Conservation (phyloP, 2,329 filamentous ascomycete genomes). For the Colletotrichum sp. region DNA sequence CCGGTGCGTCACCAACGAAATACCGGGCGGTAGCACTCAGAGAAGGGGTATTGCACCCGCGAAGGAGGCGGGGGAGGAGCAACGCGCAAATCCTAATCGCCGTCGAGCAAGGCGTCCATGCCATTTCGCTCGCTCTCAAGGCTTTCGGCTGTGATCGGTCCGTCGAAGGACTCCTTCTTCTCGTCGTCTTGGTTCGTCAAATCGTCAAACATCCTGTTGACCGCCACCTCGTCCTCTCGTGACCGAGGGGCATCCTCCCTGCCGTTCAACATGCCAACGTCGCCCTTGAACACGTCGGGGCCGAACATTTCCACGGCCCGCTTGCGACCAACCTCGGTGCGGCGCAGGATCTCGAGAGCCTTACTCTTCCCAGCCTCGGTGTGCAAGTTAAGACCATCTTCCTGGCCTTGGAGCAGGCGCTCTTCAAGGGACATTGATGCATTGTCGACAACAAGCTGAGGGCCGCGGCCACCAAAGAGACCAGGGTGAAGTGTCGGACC, state of each 20-base stretch:
- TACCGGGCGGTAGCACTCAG: neutral
- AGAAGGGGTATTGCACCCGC: neutral
- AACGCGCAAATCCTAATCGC: conserved; percentile 35
- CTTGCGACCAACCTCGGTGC: conserved; percentile 55
- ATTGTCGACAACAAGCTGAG: conserved; percentile 45
- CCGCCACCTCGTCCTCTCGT: conserved; percentile 50
- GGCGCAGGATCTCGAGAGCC: conserved; percentile 57
- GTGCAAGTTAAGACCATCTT: conserved; percentile 50
- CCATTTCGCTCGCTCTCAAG: conserved; percentile 51
- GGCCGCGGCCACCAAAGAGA: conserved; percentile 47
- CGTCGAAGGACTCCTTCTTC: conserved; percentile 39
- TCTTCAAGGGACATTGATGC: conserved; percentile 53
- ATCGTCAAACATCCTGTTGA: conserved; percentile 62
- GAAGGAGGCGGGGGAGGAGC: neutral
- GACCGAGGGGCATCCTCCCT: conserved; percentile 23
- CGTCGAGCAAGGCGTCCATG: conserved; percentile 50
- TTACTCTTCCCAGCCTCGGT: conserved; percentile 53
- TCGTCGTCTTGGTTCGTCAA: conserved; percentile 60
- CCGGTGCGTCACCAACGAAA: neutral
- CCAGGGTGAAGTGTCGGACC: conserved; percentile 43
- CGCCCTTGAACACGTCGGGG: conserved; percentile 48
- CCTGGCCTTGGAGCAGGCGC: conserved; percentile 52
- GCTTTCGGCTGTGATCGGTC: conserved; percentile 44
- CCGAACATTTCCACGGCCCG: conserved; percentile 59
- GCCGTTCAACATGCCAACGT: conserved; percentile 17